A percentile compares a stretch with the other conserved stretches of the same genome.
Evolutionary conservation across 2,329 filamentous ascomycete species (phyloP).

Genomic region (Emericellopsis cladophorae): DNA sequence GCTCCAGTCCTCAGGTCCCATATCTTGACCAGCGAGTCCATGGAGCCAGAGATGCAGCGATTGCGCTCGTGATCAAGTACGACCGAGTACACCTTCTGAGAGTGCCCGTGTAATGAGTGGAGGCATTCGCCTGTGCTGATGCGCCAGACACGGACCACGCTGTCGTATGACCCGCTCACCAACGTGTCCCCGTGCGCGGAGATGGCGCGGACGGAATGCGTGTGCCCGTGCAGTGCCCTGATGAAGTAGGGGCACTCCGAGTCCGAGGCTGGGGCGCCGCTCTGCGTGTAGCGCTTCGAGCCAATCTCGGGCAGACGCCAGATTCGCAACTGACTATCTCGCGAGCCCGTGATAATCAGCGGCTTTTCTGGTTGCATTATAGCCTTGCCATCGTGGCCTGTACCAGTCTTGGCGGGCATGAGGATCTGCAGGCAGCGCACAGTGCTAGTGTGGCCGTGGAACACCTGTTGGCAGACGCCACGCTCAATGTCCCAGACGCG

Average conservation of each 20-base stretch:
- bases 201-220: constrained; percentile 90
- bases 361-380: constrained; percentile 91
- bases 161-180: constrained; percentile 96
- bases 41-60: constrained; percentile 92
- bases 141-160: constrained; percentile 89
- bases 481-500: constrained; percentile 98
- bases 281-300: constrained; percentile 68
- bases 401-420: constrained; percentile 69
- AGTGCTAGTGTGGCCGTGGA: constrained; percentile 95
- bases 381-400: constrained; percentile 54
- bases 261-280: constrained; percentile 58
- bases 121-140: constrained; percentile 88
- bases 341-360: constrained; percentile 91
- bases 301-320: constrained; percentile 83
- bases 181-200: constrained; percentile 89
- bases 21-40: constrained; percentile 97
- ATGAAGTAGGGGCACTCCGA: constrained; percentile 91
- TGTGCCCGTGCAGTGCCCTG: constrained; percentile 72
- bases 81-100: constrained; percentile 92
- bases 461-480: constrained; percentile 85
- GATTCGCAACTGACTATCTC: constrained; percentile 85
- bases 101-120: constrained; percentile 75
- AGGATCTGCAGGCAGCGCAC: constrained; percentile 92
- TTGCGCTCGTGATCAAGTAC: constrained; percentile 86
- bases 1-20: constrained; percentile 86